Base-by-base conservation (phyloP, 2,329 filamentous ascomycete genomes). In the Verticillium nonalfalfae region DNA sequence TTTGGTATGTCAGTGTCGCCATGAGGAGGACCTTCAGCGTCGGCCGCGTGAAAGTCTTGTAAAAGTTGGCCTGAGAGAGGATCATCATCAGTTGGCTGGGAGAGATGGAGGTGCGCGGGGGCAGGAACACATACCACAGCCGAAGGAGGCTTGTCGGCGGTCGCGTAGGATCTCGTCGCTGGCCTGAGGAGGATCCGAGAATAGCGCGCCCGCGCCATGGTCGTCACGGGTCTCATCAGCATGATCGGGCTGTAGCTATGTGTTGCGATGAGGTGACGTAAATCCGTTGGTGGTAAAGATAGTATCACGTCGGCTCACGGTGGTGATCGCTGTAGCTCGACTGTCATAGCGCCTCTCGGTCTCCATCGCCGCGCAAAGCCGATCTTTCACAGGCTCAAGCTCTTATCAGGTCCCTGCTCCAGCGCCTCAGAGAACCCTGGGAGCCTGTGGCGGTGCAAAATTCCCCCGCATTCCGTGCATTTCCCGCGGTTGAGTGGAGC, bases 1-100 rank as follows among this genome's bases (percentile, higher is more conserved):
- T 68, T 75, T 95, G 91, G 73, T 94, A 95, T 1, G 88, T 89
- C 70, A 91, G 87, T 60, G 93, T 83, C 60, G 91, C 90, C 70
- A 90, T 82, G 40, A 94, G 80, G 66, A 91, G 84, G 60, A 87
- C 86, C 76, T 93, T 94, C 59, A 85, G 82, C 56, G 94, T 79
- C 2, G 91, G 90, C 1, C 89, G 82, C 45, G 87, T 85, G 70
- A 92, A 93, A 14, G 85, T 86, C 70, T 85, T 88, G 79, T 92
- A 94, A 76, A 93, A 93, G 56, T 81, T 78, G 58, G 84, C 75
- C 84, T 90, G 67, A 39, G 21, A 33, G 18, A 31, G 18, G 31
- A 4, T 31, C 6, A 34, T 60, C 33, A 60, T 26, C 2, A 26
- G 50, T 18, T 18, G 21, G 18, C 26, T 57, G 26, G 26, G n/a